phyloP scores from a whole-genome alignment of 768 basidiomycete species.

The Tylopilus balloui region DNA sequence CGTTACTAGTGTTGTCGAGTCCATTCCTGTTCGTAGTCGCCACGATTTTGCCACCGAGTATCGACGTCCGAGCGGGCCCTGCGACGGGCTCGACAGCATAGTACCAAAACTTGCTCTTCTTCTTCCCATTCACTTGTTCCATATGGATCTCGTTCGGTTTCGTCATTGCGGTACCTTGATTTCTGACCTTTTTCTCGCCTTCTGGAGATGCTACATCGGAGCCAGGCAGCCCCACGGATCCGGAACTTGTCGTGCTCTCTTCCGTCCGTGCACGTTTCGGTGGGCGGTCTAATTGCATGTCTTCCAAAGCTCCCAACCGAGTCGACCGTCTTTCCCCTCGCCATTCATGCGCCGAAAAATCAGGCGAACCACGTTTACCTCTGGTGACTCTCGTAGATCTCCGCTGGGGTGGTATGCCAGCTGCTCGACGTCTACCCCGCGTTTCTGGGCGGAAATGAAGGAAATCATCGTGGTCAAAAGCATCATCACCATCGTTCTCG shows the following conservation, averaged over 20 bases:
- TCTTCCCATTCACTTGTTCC: constrained; percentile 74
- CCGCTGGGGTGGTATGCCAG: constrained; percentile 37
- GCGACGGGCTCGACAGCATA: constrained; percentile 77
- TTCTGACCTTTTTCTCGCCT: constrained; percentile 45
- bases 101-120: constrained; percentile 84
- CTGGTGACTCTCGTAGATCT: constrained; percentile 51
- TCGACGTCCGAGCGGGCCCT: constrained; percentile 22
- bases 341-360: constrained; percentile 55
- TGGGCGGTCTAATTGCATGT: constrained; percentile 48
- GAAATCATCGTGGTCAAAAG: constrained; percentile 38
- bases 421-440: constrained; percentile 40
- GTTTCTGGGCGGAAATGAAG: constrained; percentile 39
- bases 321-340: constrained; percentile 71
- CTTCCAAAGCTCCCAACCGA: constrained; percentile 55
- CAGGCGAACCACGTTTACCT: constrained; percentile 49
- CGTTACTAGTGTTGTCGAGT: constrained; percentile 5
- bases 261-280: constrained; percentile 75
- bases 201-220: constrained; percentile 21
- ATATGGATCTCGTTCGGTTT: constrained; percentile 72
- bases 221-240: constrained; percentile 35
- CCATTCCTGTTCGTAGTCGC: constrained; percentile 22
- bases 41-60: constrained; percentile 12
- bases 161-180: constrained; percentile 57
- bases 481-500: constrained; percentile 63
- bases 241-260: constrained; percentile 59